These are phyloP conservation scores for Narthecium ossifragum DNA, from an alignment of 106 monocot species.

Conservation along the genomic window DNA sequence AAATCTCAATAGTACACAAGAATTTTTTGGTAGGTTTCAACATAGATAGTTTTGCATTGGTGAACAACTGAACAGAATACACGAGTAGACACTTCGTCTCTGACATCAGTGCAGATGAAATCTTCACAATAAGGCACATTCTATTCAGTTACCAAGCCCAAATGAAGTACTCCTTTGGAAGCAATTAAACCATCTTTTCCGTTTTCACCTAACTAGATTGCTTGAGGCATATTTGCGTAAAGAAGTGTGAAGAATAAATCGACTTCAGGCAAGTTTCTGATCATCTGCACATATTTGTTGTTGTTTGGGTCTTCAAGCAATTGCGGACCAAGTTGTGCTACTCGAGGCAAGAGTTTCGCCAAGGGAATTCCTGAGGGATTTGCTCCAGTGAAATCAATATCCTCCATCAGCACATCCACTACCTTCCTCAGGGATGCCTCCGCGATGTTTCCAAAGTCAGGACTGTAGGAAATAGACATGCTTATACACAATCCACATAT, in stretches of 20 bases:
- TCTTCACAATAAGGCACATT: no score
- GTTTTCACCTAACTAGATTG: no score
- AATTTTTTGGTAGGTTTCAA: no score
- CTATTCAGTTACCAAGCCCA: no score
- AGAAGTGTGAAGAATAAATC: conserved; percentile 76
- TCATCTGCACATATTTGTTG: conserved; percentile 64
- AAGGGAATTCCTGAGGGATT: conserved; percentile 39
- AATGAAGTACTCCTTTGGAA: no score
- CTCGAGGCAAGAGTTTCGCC: conserved; percentile 62
- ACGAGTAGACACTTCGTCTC: no score
- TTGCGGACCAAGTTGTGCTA: conserved; percentile 30
- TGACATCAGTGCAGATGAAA: no score
- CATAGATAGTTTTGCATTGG: no score
- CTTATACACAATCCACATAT: no score
- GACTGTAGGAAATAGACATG: conserved; percentile 36
- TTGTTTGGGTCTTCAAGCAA: conserved; percentile 67
- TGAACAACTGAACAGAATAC: no score
- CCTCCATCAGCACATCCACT: conserved; percentile 50
- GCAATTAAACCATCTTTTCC: no score
- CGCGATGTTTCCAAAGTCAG: conserved; percentile 55
- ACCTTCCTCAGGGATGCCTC: conserved; percentile 59
- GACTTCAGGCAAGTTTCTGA: conserved; percentile 59
- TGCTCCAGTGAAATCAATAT: conserved; percentile 21
- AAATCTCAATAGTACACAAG: no score
- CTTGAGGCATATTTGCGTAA: conserved; percentile 53